Evolutionary conservation across 192 early-diverging fungal genomes (phyloP), one percentile per base, ranked within the genome.

Genomic region (Coemansia sp.): DNA sequence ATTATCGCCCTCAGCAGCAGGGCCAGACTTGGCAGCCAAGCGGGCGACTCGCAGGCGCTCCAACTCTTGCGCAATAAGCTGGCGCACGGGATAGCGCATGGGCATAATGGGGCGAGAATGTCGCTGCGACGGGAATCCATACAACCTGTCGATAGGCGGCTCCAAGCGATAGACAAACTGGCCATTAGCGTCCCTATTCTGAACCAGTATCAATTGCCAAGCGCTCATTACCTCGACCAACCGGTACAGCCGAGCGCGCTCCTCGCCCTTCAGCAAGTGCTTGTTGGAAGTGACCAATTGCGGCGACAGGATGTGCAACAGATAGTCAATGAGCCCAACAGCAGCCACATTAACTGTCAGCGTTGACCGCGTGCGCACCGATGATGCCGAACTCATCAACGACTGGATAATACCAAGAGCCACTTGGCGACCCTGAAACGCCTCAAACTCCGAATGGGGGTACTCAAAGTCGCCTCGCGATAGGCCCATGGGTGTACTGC

Each of bases 41-140:
- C 38, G 60, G 1, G 61, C 36, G 42, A 14, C 31, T 9, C 33
- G 63, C 34, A 76, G 45, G 34, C 55, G 70, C 53, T 67, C 67
- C 61, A 92, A 88, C 83, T 94, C 91, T 65, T 89, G 90, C 0
- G 92, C 74, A 63, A 95, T 86, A 50, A 97, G 70, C 76, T 94
- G 93, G 46, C 90, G 85, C 6, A 91, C 86, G 0, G 92, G 88
- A 71, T 94, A 92, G n/a, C 83, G 82, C 51, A 72, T 87, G 5
- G 87, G 71, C 69, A 89, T 60, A 13, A 88, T 62, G 0, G 42
- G 18, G 6, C 46, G 42, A 9, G 61, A 45, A 2, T 67, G 70
- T 0, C 71, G 65, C 20, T 48, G 63, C 6, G 39, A 48, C n/a
- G 26, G 34, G 16, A 77, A 69, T 3, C 57, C 70, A 59, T 65